Evolutionary conservation across 306 rosid species (phyloP).

Genomic region (Rosa rugosa): DNA sequence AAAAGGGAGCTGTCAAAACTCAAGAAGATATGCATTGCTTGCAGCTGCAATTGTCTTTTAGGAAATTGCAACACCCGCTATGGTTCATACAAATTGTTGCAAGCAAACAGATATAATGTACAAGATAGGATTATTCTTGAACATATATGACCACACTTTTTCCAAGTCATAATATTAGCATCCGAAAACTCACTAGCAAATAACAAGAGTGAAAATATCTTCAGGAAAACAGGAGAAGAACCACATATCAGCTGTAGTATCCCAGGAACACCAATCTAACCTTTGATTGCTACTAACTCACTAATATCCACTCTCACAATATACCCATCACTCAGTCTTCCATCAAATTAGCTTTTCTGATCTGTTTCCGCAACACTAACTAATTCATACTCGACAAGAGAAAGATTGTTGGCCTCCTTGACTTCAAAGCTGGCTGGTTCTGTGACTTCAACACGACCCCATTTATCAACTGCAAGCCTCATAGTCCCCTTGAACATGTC

Average conservation of each 20-base stretch:
- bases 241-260: slow-evolving; percentile 27
- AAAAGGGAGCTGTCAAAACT: background rate
- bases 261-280: slow-evolving; percentile 37
- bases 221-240: background rate
- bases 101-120: background rate
- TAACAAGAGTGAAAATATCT: background rate
- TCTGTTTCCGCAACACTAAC: slow-evolving; percentile 48
- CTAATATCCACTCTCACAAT: slow-evolving; percentile 33
- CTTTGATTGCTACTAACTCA: slow-evolving; percentile 22
- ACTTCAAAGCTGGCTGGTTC: slow-evolving; percentile 73
- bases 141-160: background rate
- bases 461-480: slow-evolving; percentile 89
- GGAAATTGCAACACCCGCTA: background rate
- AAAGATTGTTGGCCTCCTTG: slow-evolving; percentile 81
- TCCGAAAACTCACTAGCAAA: slow-evolving; percentile 7
- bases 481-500: slow-evolving; percentile 95
- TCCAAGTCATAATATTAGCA: slow-evolving; percentile 3
- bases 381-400: slow-evolving; percentile 80
- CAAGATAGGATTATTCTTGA: background rate
- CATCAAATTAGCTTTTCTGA: slow-evolving; percentile 7
- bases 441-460: slow-evolving; percentile 78
- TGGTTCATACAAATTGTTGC: too few relatives aligned
- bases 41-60: background rate
- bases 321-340: slow-evolving; percentile 40
- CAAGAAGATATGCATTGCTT: too few relatives aligned